Evolutionary conservation across 345 rosid species (phyloP), one percentile per base, ranked within the genome.

Genomic region (Arabis alpina): DNA sequence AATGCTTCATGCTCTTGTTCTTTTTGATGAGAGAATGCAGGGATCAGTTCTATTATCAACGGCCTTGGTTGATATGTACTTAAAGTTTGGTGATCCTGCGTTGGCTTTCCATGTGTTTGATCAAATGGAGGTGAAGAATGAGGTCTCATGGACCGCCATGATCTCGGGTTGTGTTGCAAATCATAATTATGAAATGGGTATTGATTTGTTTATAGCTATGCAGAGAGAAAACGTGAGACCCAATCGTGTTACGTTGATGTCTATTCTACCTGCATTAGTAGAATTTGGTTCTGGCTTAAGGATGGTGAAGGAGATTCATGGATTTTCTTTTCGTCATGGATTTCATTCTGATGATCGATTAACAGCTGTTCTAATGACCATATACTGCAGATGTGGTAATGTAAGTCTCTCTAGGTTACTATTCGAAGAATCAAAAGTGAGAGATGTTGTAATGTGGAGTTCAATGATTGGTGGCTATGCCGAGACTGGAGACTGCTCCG

Each of bases 401-500:
- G 41, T 66, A 45, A 51, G 8, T 63, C 58, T 49, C 67, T 76
- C 86, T 16, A 81, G 74, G 73, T 54, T 61, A 54, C 62, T 84
- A 53, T 81, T 85, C 4, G 81, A 80, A 43, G 76, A 59, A 73
- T 72, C 80, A 6, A 53, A 48, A 58, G 62, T 60, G 27, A 87
- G 79, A 62, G 92, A 87, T 71, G 81, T 85, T 45, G 89, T 87
- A 9, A 73, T 73, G 71, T 85, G 86, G 86, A 85, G 86, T 67
- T 80, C 86, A 11, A 75, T 87, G 43, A 83, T 85, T 54, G 53
- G 76, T 32, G 70, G 78, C 32, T 79, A 80, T 66, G 80, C 83
- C 6, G 74, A 56, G 16, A 53, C 41, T 47, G 86, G 85, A 64
- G 64, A 80, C 61, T 54, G 34, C 57, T 24, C 57, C 13, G 77